Evolutionary conservation across 768 basidiomycete species (phyloP).

Genomic region (Psilocybe azurescens): DNA sequence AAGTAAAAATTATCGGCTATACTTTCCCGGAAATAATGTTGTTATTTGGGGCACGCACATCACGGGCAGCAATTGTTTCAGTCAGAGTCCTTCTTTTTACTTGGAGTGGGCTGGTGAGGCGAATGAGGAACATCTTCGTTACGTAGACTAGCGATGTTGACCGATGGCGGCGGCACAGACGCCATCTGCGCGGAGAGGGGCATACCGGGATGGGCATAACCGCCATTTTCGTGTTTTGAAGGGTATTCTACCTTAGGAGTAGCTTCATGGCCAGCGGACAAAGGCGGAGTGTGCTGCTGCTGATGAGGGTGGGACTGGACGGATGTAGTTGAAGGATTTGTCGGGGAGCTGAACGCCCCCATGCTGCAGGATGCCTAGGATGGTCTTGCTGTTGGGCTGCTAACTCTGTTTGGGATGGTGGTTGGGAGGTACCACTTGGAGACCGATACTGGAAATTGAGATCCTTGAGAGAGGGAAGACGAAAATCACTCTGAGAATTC

Average conservation of each 20-base stretch:
- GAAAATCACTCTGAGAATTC: constrained; percentile 48
- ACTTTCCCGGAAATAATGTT: constrained; percentile 6
- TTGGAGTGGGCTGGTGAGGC: constrained; percentile 34
- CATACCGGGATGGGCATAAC: constrained; percentile 52
- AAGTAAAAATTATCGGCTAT: constrained; percentile 8
- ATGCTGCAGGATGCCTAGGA: constrained; percentile 12
- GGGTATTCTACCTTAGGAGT: constrained; percentile 45
- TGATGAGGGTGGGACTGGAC: constrained; percentile 40
- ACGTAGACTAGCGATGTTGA: constrained; percentile 39
- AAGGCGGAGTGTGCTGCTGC: constrained; percentile 54
- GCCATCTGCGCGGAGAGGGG: constrained; percentile 50
- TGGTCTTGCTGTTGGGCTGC: constrained; percentile 37
- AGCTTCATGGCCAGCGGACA: constrained; percentile 49
- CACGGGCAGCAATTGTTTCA: constrained; percentile 44
- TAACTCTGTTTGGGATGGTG: constrained; percentile 24
- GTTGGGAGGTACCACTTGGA: constrained; percentile 18
- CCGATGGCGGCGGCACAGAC: constrained; percentile 42
- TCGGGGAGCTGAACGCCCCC: constrained; percentile 16
- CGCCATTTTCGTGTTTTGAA: constrained; percentile 54
- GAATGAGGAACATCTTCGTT: constrained; percentile 44
- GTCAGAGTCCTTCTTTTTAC: constrained; percentile 49
- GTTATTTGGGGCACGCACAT: constrained; percentile 46
- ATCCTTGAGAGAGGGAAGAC: constrained; percentile 76
- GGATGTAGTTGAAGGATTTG: constrained; percentile 26
- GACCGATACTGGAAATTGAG: constrained; percentile 58